A percentile compares a stretch with the other conserved stretches of the same genome.
phyloP scores from a whole-genome alignment of 768 basidiomycete genomes.

The Kwoniella mangroviensis region DNA sequence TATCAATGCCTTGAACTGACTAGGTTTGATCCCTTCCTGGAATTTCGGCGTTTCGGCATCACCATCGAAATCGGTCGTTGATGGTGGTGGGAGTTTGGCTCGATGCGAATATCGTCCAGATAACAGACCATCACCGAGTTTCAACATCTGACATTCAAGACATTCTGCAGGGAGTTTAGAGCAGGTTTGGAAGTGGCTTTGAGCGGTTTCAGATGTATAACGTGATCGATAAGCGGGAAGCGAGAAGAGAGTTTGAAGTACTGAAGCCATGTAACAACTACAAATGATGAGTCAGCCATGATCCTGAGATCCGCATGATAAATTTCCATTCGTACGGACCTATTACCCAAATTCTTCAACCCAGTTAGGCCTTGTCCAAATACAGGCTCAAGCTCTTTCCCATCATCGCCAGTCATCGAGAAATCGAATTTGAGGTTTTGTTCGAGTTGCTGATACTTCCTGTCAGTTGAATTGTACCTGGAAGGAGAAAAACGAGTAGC shows the following conservation, averaged over 20 bases:
- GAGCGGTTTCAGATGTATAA: conserved; percentile 64
- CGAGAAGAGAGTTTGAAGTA: conserved; percentile 82
- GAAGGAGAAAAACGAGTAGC: conserved; percentile 32
- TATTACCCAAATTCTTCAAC: conserved; percentile 89
- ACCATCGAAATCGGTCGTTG: conserved; percentile 40
- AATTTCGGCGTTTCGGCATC: conserved; percentile 60
- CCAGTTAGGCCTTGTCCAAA: conserved; percentile 90
- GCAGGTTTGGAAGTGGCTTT: conserved; percentile 69
- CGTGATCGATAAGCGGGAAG: conserved; percentile 75
- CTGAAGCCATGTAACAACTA: conserved; percentile 97
- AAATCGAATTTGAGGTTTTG: conserved; percentile 95
- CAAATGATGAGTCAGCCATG: neutral
- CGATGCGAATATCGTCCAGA: conserved; percentile 85
- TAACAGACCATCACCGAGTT: conserved; percentile 87
- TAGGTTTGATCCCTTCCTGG: conserved; percentile 82
- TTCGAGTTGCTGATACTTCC: conserved; percentile 76
- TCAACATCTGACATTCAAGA: conserved; percentile 93
- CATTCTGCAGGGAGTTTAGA: conserved; percentile 77
- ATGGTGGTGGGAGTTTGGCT: conserved; percentile 56
- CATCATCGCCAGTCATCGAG: conserved; percentile 82
- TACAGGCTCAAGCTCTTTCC: conserved; percentile 82
- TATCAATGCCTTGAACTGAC: conserved; percentile 82
- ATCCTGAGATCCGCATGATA: neutral
- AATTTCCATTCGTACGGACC: conserved; percentile 57
- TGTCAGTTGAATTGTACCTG: conserved; percentile 6